Conservation (phyloP, 306 rosid genomes). For the Fragaria ananassa region DNA sequence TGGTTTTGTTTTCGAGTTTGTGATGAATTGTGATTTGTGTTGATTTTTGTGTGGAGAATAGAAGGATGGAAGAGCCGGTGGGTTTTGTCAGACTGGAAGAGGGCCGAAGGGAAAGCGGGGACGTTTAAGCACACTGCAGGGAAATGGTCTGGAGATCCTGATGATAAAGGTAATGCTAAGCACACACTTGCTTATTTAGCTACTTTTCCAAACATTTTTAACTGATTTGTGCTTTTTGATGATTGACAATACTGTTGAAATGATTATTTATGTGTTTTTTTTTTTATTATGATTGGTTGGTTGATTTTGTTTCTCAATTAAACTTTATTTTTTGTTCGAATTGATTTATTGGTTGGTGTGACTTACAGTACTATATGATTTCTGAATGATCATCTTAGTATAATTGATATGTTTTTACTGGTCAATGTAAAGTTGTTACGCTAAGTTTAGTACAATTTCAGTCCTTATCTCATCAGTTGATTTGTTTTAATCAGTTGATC, state of each 20-base stretch:
- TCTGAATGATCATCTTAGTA: too few species aligned
- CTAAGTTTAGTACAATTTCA: background rate
- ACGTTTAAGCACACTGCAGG: slow-evolving; percentile 72
- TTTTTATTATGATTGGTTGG: too few species aligned
- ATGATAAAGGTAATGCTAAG: slow-evolving; percentile 53
- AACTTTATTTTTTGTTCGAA: background rate
- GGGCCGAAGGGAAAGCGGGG: slow-evolving; percentile 78
- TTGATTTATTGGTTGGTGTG: too few species aligned
- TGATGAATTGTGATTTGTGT: background rate
- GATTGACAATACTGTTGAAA: background rate
- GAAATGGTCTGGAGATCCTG: slow-evolving; percentile 76
- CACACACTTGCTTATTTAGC: background rate
- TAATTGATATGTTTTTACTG: background rate
- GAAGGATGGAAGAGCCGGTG: slow-evolving; percentile 83
- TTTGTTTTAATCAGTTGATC: background rate
- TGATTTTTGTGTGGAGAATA: slow-evolving; percentile 20
- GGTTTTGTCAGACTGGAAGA: slow-evolving; percentile 80
- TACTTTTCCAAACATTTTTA: background rate
- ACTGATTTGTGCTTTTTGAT: background rate
- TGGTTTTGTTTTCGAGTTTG: background rate
- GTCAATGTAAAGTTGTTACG: background rate
- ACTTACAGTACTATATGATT: too few species aligned
- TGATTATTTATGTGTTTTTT: background rate
- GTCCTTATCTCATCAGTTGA: background rate
- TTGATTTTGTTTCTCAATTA: background rate